Conservation (phyloP, 805 yeast genomes). For the Zygosaccharomyces bisporus region DNA sequence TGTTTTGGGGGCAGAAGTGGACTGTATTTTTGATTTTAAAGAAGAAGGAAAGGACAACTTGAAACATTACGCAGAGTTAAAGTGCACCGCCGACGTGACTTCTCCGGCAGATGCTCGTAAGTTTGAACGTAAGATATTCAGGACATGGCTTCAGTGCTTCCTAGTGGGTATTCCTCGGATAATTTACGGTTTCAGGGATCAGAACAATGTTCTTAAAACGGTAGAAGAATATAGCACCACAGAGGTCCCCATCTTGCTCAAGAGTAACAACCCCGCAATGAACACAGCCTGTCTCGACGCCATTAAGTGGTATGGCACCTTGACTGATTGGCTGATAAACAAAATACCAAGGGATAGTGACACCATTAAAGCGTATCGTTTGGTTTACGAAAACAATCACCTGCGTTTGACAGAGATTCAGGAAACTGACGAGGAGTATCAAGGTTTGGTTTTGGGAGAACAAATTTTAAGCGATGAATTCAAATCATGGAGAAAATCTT, state of each 20-base stretch:
- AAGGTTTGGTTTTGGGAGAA: slow-evolving; percentile 39
- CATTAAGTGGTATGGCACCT: slow-evolving; percentile 81
- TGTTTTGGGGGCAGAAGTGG: slow-evolving; percentile 85
- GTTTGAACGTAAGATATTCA: slow-evolving; percentile 74
- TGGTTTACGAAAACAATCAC: slow-evolving; percentile 48
- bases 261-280: slow-evolving; percentile 40
- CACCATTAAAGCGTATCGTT: slow-evolving; percentile 53
- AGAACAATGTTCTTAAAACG: slow-evolving; percentile 54
- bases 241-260: slow-evolving; percentile 68
- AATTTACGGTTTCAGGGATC: slow-evolving; percentile 84
- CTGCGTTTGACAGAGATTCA: slow-evolving; percentile 46
- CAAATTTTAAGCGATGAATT: slow-evolving; percentile 48
- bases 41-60: slow-evolving; percentile 47
- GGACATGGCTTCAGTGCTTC: slow-evolving; percentile 92
- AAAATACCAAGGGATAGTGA: slow-evolving; percentile 49
- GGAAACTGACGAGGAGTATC: slow-evolving; percentile 36
- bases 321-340: slow-evolving; percentile 69
- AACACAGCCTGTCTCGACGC: slow-evolving; percentile 72
- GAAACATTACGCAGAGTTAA: slow-evolving; percentile 78
- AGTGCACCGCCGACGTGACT: slow-evolving; percentile 59
- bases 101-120: slow-evolving; percentile 53
- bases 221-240: slow-evolving; percentile 77
- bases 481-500: slow-evolving; percentile 47
- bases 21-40: slow-evolving; percentile 80
- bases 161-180: slow-evolving; percentile 78